Base-by-base conservation (phyloP, 331 rosid species). In the Dryas integrifolia region DNA sequence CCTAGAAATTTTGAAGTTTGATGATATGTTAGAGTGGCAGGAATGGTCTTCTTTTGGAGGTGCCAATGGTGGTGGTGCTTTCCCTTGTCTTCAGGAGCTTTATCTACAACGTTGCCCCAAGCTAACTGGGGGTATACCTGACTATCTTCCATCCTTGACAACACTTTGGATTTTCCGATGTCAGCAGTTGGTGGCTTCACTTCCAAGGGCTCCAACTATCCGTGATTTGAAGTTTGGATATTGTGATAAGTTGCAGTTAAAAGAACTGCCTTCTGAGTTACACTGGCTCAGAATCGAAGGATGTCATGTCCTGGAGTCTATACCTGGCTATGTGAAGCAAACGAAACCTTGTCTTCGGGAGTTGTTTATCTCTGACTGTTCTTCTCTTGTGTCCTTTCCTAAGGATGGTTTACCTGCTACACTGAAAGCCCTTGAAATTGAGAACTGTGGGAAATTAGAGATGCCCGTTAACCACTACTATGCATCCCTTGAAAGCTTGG, bases 111-210 rank as follows among this genome's bases (percentile, higher is more conserved):
- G 2, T 12, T 57, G 67, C 24, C 13, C 18, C 26, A 71, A 21
- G 7, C 10, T 58, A 24, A 58, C 18, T 1, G 45, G 45, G 43
- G 64, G 53, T 18, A 13, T 58, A 7, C 75, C 75, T 6, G 16
- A 41, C 6, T 61, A 38, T 61, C 77, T 81, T 64, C 76, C 84
- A 24, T 79, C 78, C 41, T 55, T 79, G 74, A 48, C 13, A 65
- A 26, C 26, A 49, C 43, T 80, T 8, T 30, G 6, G 12, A 50
- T 80, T 41, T 30, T 6, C 10, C 11, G 39, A 14, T 58, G 80
- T 15, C 39, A 70, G 39, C 56, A 75, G 55, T 40, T 70, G 11
- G 60, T 62, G 50, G 53, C 65, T 43, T 4, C 63, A 1, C 45
- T 75, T 39, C 71, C 66, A 16, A 49, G 38, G 16, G 57, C 61